Evolutionary conservation across 208 protist species (phyloP), one percentile per base, ranked within the genome.

Genomic region (Trichomonas vaginalis): DNA sequence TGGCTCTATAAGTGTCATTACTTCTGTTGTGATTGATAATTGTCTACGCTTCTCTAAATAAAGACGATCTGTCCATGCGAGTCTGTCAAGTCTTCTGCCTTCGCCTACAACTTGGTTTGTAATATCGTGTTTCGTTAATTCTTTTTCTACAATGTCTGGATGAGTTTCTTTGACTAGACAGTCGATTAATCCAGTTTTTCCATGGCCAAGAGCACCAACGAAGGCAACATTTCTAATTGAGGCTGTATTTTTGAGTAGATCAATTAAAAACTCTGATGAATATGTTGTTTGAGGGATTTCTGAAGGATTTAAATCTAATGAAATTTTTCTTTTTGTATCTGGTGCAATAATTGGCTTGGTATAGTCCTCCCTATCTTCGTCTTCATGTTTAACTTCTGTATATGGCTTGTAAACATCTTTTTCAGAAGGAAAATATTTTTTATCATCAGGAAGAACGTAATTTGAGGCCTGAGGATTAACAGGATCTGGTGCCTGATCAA

Each of bases 141-240:
- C 35, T 92, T 92, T 9, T 39, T 92, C 42, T 1, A 92, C 27
- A 17, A 92, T 92, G 27, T 83, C 51, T 37, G 92, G 70, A 96
- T 99, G 98, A n/a, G 98, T 98, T 95, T 98, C 96, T 17, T 96
- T 82, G 0, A 98, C 96, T 0, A 99, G 96, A 95, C 97, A 97
- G 95, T 99, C 98, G 90, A 99, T 96, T 40, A 99, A 96, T 0
- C 98, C 97, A 0, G 99, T 99, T 97, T 99, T 99, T 95, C 99
- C 99, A 96, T 99, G 98, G 95, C 99, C 98, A 48, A 99, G 96
- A 39, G 98, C 96, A 17, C 99, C 99, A 46, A 98, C 96, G n/a
- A 99, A 49, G 27, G 96, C 98, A 23, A 99, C 97, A 96, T 98
- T 99, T 96, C 98, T 97, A 80, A 99, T 97, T 12, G 98, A 96